Conservation (phyloP, 2,329 filamentous ascomycete genomes). For the Ambrosiella xylebori region DNA sequence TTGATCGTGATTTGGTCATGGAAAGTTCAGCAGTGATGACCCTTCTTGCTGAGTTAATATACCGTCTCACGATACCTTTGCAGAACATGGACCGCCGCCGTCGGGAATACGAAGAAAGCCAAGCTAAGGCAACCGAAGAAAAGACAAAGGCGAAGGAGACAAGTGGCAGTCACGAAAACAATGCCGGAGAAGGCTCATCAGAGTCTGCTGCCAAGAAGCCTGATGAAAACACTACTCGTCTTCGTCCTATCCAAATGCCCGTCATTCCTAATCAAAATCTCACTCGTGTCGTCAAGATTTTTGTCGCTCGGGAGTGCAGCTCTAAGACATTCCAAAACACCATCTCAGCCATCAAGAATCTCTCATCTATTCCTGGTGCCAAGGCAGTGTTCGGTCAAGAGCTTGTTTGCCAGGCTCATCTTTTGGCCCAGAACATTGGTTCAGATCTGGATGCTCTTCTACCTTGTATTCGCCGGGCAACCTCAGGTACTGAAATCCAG, state of each 20-base stretch:
- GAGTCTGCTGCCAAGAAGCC: constrained; percentile 19
- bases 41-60: constrained; percentile 69
- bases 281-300: constrained; percentile 86
- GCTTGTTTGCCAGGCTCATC: constrained; percentile 70
- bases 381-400: constrained; percentile 87
- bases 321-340: constrained; percentile 97
- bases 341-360: constrained; percentile 93
- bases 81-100: constrained; percentile 68
- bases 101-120: constrained; percentile 48
- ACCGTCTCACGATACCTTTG: constrained; percentile 73
- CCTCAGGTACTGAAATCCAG: constrained; percentile 85
- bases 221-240: background rate
- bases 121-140: constrained; percentile 20
- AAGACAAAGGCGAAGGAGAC: constrained; percentile 7
- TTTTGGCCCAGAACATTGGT: constrained; percentile 70
- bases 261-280: constrained; percentile 79
- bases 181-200: constrained; percentile 8
- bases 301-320: constrained; percentile 89
- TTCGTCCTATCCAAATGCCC: constrained; percentile 51
- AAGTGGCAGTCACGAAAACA: constrained; percentile 14
- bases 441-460: constrained; percentile 70
- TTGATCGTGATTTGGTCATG: constrained; percentile 90
- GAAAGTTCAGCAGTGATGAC: constrained; percentile 98
- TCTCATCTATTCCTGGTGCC: constrained; percentile 80
- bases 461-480: constrained; percentile 70